Percentiles rank a stretch among this genome's conserved stretches.
These are phyloP conservation scores for Arabis alpina DNA, from an alignment of 345 rosid species.

Conservation along the genomic window DNA sequence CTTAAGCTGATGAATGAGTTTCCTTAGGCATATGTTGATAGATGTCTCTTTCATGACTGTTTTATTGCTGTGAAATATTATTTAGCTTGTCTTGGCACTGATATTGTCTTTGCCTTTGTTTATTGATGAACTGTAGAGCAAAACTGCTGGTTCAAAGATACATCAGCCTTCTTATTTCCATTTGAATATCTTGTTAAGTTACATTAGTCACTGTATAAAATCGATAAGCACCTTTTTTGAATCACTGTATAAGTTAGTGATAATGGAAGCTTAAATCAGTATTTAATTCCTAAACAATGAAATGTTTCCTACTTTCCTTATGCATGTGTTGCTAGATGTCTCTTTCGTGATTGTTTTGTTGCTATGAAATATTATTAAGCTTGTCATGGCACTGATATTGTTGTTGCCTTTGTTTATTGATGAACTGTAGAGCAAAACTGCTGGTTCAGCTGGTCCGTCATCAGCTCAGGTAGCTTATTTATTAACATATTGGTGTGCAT, in stretches of 20 bases:
- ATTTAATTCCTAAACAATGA: too few relatives aligned
- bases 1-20: slow-evolving; percentile 20
- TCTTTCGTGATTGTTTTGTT: neutral
- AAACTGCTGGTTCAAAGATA: slow-evolving; percentile 44
- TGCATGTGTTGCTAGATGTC: slow-evolving; percentile 12
- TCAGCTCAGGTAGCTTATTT: slow-evolving; percentile 60
- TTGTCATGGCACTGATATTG: slow-evolving; percentile 21
- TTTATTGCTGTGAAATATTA: neutral
- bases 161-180: too few relatives aligned
- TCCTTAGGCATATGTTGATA: slow-evolving; percentile 8
- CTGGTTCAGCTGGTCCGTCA: slow-evolving; percentile 58
- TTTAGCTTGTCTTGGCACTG: slow-evolving; percentile 13
- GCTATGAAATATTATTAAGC: slow-evolving; percentile 6
- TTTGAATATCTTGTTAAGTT: neutral
- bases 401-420: slow-evolving; percentile 26
- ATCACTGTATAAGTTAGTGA: too few relatives aligned
- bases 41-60: slow-evolving; percentile 1
- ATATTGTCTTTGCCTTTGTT: slow-evolving; percentile 30
- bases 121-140: slow-evolving; percentile 60
- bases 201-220: neutral
- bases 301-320: slow-evolving; percentile 1
- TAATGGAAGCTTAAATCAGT: neutral
- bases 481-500: neutral
- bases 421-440: slow-evolving; percentile 67
- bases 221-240: neutral